Conservation (phyloP, 345 rosid genomes). For the Lepidium sativum region DNA sequence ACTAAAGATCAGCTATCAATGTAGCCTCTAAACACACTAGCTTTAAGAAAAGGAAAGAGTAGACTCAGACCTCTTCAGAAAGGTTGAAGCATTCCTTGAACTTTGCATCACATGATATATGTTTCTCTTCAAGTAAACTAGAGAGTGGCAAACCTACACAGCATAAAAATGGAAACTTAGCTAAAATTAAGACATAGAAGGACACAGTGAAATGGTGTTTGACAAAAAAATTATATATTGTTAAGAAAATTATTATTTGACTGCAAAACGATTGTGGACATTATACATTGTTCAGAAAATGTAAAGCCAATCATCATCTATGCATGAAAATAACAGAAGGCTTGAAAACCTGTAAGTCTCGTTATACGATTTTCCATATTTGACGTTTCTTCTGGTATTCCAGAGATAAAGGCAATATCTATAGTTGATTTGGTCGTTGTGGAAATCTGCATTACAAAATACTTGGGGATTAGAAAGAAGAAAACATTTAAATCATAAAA, state of each 20-base stretch:
- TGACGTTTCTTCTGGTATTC: constrained; percentile 33
- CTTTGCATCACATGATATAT: constrained; percentile 56
- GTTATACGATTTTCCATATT: constrained; percentile 46
- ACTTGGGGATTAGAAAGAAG: not conserved
- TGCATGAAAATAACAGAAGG: not conserved
- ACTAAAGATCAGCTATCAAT: not conserved
- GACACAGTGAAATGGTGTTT: not conserved
- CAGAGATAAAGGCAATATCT: constrained; percentile 74
- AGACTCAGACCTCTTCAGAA: constrained; percentile 46
- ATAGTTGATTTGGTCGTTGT: constrained; percentile 48
- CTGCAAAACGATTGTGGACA: not conserved
- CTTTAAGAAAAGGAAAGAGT: not conserved
- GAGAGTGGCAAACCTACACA: constrained; percentile 45
- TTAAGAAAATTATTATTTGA: too few relatives aligned
- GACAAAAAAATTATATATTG: too few relatives aligned
- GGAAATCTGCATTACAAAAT: constrained; percentile 45
- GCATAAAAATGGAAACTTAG: not conserved
- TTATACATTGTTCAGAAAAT: not conserved
- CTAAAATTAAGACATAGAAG: not conserved
- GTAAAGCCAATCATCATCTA: not conserved
- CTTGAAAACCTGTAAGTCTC: constrained; percentile 60
- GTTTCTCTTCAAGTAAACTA: constrained; percentile 47
- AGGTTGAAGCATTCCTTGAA: constrained; percentile 49
- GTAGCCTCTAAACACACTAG: not conserved
- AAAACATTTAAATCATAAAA: not conserved